Percentiles rank a stretch among this genome's conserved stretches.
Conservation (phyloP, 2,329 filamentous ascomycete species). For the Diplocarpon rosae region DNA sequence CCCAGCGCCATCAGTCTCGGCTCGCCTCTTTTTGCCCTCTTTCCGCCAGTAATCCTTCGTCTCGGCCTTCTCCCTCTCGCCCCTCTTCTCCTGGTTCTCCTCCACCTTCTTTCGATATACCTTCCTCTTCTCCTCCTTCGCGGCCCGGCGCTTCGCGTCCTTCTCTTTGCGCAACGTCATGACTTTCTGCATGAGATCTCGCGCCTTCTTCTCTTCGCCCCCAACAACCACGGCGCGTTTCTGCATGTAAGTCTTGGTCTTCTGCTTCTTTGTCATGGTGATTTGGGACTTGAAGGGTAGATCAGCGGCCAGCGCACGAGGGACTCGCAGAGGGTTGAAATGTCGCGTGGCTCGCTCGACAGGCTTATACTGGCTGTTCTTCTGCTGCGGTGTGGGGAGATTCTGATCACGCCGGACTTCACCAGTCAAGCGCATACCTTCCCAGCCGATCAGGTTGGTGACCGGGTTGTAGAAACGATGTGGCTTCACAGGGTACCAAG, state of each 20-base stretch:
- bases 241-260: conserved; percentile 78
- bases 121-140: conserved; percentile 79
- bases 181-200: conserved; percentile 86
- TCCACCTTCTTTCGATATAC: conserved; percentile 75
- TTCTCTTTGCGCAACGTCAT: conserved; percentile 86
- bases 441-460: conserved; percentile 84
- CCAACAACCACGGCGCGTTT: conserved; percentile 84
- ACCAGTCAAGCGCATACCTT: conserved; percentile 87
- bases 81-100: conserved; percentile 74
- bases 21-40: conserved; percentile 72
- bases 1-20: conserved; percentile 39
- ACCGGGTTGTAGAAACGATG: conserved; percentile 96
- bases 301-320: conserved; percentile 66
- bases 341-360: conserved; percentile 56
- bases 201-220: conserved; percentile 79
- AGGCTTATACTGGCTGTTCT: conserved; percentile 74
- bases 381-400: conserved; percentile 65
- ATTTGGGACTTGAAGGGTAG: conserved; percentile 93
- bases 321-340: conserved; percentile 68
- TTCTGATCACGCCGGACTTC: conserved; percentile 71
- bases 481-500: conserved; percentile 94
- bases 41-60: conserved; percentile 85
- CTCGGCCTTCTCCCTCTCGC: conserved; percentile 79
- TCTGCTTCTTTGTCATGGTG: conserved; percentile 66
- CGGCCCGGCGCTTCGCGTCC: conserved; percentile 66